Percentiles rank a stretch among this genome's conserved stretches.
Evolutionary conservation across 2,329 filamentous ascomycete genomes (phyloP).

Genomic region (Hypomyces perniciosus): DNA sequence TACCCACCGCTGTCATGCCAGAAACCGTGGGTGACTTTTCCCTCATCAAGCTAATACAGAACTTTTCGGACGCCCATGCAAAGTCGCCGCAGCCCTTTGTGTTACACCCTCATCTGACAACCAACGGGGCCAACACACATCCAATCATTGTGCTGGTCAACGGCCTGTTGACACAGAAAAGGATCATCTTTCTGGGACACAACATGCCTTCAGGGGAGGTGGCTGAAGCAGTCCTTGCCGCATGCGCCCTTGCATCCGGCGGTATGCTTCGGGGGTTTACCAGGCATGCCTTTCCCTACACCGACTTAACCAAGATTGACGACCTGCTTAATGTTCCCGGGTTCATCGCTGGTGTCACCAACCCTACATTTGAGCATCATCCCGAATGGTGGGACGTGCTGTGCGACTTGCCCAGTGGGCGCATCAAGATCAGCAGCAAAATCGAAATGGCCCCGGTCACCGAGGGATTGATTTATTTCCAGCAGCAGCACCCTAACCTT

Average conservation of each 20-base stretch:
- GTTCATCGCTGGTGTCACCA: conserved; percentile 96
- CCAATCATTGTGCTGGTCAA: conserved; percentile 94
- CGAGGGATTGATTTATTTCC: conserved; percentile 81
- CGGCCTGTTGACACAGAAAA: conserved; percentile 90
- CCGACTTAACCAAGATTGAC: conserved; percentile 95
- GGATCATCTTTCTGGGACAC: conserved; percentile 91
- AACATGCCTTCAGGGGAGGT: conserved; percentile 94
- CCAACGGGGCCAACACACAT: conserved; percentile 81
- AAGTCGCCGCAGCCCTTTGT: conserved; percentile 78
- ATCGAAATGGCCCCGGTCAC: conserved; percentile 77
- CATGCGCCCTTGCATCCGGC: conserved; percentile 87
- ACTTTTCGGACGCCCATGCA: conserved; percentile 78
- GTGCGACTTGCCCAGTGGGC: conserved; percentile 84
- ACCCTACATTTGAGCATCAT: conserved; percentile 90
- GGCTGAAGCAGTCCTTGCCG: conserved; percentile 95
- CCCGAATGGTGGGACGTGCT: conserved; percentile 98
- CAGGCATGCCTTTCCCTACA: conserved; percentile 94
- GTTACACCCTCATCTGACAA: conserved; percentile 87
- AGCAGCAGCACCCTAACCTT: conserved; percentile 64
- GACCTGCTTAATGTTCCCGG: conserved; percentile 92
- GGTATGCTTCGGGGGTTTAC: conserved; percentile 92
- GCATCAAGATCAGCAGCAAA: conserved; percentile 87
- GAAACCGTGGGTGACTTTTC: conserved; percentile 98
- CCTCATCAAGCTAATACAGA: conserved; percentile 93
- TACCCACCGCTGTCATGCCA: conserved; percentile 86